phyloP scores from a whole-genome alignment of 768 basidiomycete genomes.

The Naganishia antarctica region DNA sequence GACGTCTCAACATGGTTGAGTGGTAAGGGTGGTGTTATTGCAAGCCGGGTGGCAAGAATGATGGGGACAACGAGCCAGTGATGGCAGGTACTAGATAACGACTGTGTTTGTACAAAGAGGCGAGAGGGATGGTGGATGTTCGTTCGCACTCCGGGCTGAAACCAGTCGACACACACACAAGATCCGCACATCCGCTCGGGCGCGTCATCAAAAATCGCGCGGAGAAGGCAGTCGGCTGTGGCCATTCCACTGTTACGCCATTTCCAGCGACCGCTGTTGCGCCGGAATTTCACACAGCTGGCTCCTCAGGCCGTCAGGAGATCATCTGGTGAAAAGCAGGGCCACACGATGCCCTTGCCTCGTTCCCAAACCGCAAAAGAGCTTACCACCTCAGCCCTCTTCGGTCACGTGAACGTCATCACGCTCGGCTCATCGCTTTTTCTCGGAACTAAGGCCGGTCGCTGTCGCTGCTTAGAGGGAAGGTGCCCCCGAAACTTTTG shows the following conservation, averaged over 20 bases:
- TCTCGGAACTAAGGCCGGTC: slow-evolving; percentile 11
- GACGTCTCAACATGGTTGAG: slow-evolving; percentile 23
- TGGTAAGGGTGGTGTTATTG: not conserved
- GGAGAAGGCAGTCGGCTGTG: slow-evolving; percentile 2
- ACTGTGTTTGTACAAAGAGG: no score
- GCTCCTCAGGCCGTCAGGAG: no score
- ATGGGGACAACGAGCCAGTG: no score
- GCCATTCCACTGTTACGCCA: not conserved
- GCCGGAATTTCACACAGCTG: not conserved
- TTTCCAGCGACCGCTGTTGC: not conserved
- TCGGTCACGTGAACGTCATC: not conserved
- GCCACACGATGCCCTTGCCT: no score
- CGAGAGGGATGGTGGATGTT: no score
- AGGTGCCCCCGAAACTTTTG: not conserved
- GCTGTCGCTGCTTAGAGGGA: not conserved
- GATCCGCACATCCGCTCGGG: slow-evolving; percentile 14
- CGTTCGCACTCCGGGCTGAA: no score
- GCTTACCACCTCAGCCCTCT: not conserved
- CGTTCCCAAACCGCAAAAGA: no score
- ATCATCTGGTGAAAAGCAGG: no score
- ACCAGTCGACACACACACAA: no score
- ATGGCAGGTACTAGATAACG: no score
- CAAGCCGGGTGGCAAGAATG: slow-evolving; percentile 13
- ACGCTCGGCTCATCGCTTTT: slow-evolving; percentile 9
- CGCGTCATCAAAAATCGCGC: slow-evolving; percentile 22